Base-by-base conservation (phyloP, 1,284 basidiomycete species). In the Laetiporus sulphureus region DNA sequence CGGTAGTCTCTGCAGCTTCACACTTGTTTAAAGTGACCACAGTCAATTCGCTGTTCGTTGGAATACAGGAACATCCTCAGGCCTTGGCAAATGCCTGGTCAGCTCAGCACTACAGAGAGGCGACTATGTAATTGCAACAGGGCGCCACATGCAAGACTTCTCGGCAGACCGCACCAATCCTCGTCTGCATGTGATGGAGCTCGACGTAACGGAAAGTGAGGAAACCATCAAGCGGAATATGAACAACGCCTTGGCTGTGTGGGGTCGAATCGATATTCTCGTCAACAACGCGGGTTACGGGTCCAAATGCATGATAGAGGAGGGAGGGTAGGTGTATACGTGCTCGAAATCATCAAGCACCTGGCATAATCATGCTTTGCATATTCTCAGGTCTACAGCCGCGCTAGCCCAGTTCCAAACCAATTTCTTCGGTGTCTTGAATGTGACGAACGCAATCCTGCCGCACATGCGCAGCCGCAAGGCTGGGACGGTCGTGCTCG, bases 221-320 rank as follows among this genome's bases (percentile, higher is more conserved):
- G 54, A 58, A 18, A 53, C 47, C 32, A 51, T 70, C 32, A 55
- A 60, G 36, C 41, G 58, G 50, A 66, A 49, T 24, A 45, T 77
- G 23, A 67, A 71, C 32, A 55, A 63, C 7, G 72, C 72, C 0
- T 56, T 73, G 1, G 38, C 47, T 0, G 47, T 65, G 13, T 80
- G 72, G 61, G 71, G 72, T 0, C 62, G 72, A 22, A 68, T 80
- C 38, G 77, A 80, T 54, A 71, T 77, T 11, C 60, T 79, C 15
- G 71, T 80, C 41, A 75, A 74, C 51, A 80, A 79, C 57, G 78
- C 78, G 10, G 77, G 75, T 24, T 60, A 57, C 45, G 65, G 61
- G 24, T 52, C 59, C 42, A 56, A 58, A 46, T 56, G 56, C 21
- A 47, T 62, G 7, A 47, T 62, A 24, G 64, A 67, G 45, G 64